A percentile compares a stretch with the other conserved stretches of the same genome.
phyloP scores from a whole-genome alignment of 2,329 filamentous ascomycete genomes.

The Penicillium sp. region DNA sequence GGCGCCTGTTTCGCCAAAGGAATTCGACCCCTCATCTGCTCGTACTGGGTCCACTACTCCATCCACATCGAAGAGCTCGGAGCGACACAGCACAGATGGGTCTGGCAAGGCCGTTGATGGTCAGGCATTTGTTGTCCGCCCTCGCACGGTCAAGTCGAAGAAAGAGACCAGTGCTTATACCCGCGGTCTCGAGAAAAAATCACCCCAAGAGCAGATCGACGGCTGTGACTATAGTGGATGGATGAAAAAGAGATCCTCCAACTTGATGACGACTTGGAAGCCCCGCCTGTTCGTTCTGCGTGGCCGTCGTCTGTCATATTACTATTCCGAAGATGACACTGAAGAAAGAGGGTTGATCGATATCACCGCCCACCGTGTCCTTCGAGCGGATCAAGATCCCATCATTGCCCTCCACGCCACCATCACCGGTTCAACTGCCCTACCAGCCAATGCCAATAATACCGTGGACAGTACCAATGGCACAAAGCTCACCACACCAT shows the following conservation, averaged over 20 bases:
- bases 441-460: constrained; percentile 47
- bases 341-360: constrained; percentile 96
- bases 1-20: constrained; percentile 50
- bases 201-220: constrained; percentile 78
- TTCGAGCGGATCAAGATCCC: constrained; percentile 88
- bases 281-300: constrained; percentile 92
- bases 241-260: constrained; percentile 99
- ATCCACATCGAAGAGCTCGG: constrained; percentile 69
- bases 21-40: constrained; percentile 64
- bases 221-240: constrained; percentile 92
- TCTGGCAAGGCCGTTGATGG: constrained; percentile 53
- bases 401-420: constrained; percentile 89
- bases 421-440: constrained; percentile 79
- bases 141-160: constrained; percentile 71
- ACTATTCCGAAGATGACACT: constrained; percentile 88
- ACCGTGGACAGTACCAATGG: constrained; percentile 35
- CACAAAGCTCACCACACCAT: constrained; percentile 30
- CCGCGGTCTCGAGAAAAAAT: constrained; percentile 77
- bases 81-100: constrained; percentile 72
- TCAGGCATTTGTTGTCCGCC: constrained; percentile 50
- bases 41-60: constrained; percentile 74
- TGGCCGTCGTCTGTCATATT: constrained; percentile 88
- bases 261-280: constrained; percentile 97
- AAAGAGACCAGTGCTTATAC: constrained; percentile 95
- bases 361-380: constrained; percentile 95